phyloP scores from a whole-genome alignment of 2,329 filamentous ascomycete species.

The Colletotrichum viniferum region DNA sequence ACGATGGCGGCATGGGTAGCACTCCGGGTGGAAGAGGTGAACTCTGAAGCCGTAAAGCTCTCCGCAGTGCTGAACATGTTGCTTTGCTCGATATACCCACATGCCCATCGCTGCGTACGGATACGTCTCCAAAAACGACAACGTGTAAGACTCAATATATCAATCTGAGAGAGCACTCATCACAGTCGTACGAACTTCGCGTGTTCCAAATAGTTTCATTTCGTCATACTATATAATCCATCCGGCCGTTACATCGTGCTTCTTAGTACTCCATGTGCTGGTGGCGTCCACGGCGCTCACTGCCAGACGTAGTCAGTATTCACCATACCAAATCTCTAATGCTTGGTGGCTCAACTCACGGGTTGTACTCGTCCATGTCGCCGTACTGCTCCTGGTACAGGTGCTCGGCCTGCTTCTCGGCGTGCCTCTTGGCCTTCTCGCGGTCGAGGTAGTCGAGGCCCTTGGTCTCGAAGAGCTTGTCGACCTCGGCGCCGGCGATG shows the following conservation, averaged over 20 bases:
- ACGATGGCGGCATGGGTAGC: fast-evolving
- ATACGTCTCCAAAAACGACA: no score
- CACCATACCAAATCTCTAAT: neutral
- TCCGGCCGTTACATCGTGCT: neutral
- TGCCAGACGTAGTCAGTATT: neutral
- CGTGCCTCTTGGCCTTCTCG: constrained; percentile 63
- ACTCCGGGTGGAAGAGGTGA: no score
- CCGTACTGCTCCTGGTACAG: constrained; percentile 70
- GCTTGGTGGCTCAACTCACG: constrained; percentile 43
- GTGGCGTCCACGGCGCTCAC: constrained; percentile 8
- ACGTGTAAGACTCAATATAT: no score
- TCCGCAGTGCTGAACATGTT: fast-evolving
- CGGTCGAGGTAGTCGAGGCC: constrained; percentile 64
- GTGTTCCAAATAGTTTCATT: neutral
- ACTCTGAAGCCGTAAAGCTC: no score
- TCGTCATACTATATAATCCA: neutral
- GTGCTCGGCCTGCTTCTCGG: constrained; percentile 59
- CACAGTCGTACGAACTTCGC: fast-evolving
- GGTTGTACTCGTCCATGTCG: constrained; percentile 56
- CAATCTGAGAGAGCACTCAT: neutral
- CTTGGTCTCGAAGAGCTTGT: constrained; percentile 76
- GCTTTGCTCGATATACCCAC: no score
- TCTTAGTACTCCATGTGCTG: constrained; percentile 12
- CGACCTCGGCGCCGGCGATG: constrained; percentile 75
- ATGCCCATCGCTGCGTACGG: no score